A percentile compares a stretch with the other conserved stretches of the same genome.
phyloP scores from a whole-genome alignment of 1,139 yeast genomes.

The Geotrichum siamense region DNA sequence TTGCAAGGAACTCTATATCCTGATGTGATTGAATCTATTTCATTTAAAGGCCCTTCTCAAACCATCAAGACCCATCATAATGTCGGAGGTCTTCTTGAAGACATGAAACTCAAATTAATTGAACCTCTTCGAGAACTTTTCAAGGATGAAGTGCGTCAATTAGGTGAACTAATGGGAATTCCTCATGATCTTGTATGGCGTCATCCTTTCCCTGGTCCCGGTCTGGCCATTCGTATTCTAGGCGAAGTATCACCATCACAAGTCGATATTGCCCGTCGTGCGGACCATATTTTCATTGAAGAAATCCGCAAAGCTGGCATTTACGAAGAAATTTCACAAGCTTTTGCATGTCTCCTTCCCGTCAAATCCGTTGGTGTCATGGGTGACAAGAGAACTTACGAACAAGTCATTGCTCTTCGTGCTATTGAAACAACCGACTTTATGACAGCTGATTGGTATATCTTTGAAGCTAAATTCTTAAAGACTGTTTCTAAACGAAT shows the following conservation, averaged over 20 bases:
- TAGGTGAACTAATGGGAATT: slow-evolving; percentile 91
- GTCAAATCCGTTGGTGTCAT: slow-evolving; percentile 98
- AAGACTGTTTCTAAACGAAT: slow-evolving; percentile 92
- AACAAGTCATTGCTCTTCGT: slow-evolving; percentile 97
- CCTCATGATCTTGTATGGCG: slow-evolving; percentile 98
- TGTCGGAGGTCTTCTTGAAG: slow-evolving; percentile 94
- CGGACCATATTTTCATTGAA: slow-evolving; percentile 90
- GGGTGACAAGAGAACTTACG: slow-evolving; percentile 99
- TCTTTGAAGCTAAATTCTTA: slow-evolving; percentile 86
- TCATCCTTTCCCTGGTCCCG: slow-evolving; percentile 99
- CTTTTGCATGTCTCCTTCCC: slow-evolving; percentile 93
- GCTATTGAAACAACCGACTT: slow-evolving; percentile 97
- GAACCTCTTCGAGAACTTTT: slow-evolving; percentile 98
- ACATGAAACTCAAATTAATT: slow-evolving; percentile 95
- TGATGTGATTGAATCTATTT: slow-evolving; percentile 95
- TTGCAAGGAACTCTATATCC: slow-evolving; percentile 98
- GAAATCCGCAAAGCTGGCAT: slow-evolving; percentile 92
- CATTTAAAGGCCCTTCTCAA: slow-evolving; percentile 99
- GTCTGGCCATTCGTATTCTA: slow-evolving; percentile 94
- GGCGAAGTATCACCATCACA: slow-evolving; percentile 94
- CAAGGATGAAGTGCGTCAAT: slow-evolving; percentile 96
- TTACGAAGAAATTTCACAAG: slow-evolving; percentile 90
- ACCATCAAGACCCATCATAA: slow-evolving; percentile 99
- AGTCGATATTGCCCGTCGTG: slow-evolving; percentile 94
- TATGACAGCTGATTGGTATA: slow-evolving; percentile 99